Evolutionary conservation across 176 grass and related monocot genomes (phyloP).

Genomic region (Poa pratensis): DNA sequence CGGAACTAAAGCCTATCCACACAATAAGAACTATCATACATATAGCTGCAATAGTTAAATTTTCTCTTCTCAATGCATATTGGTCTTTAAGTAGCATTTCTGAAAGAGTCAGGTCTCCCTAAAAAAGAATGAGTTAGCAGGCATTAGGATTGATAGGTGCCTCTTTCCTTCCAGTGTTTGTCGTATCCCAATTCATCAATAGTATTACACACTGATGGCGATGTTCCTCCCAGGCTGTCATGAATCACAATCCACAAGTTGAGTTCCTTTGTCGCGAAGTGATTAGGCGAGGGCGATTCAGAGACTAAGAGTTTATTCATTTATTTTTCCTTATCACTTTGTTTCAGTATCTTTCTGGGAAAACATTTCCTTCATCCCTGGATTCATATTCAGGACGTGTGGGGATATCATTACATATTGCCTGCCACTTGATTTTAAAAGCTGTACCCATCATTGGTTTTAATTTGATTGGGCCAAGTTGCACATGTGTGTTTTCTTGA

Average conservation of each 20-base stretch:
- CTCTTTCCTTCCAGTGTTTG: slow-evolving; percentile 24
- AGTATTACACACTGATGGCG: slow-evolving; percentile 4
- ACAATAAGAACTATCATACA: neutral
- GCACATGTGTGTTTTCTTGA: slow-evolving; percentile 27
- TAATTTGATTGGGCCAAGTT: slow-evolving; percentile 25
- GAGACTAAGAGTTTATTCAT: neutral
- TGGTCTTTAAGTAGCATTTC: neutral
- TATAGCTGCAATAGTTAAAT: neutral
- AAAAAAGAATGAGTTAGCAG: neutral
- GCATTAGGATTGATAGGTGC: neutral
- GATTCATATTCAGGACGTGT: slow-evolving; percentile 14
- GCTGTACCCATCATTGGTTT: slow-evolving; percentile 26
- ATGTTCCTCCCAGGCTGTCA: neutral
- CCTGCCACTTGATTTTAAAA: slow-evolving; percentile 29
- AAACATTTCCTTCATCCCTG: slow-evolving; percentile 31
- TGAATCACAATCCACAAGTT: slow-evolving; percentile 24
- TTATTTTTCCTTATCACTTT: slow-evolving; percentile 25
- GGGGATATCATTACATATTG: slow-evolving; percentile 21
- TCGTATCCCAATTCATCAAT: slow-evolving; percentile 33
- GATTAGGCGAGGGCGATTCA: slow-evolving; percentile 23
- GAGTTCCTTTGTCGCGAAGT: slow-evolving; percentile 23
- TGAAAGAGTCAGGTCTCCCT: slow-evolving; percentile 15
- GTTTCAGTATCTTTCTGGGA: slow-evolving; percentile 17
- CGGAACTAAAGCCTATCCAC: neutral
- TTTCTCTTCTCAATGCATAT: neutral